Base-by-base conservation (phyloP, 2,329 filamentous ascomycete genomes). In the Teratosphaeria viscida region DNA sequence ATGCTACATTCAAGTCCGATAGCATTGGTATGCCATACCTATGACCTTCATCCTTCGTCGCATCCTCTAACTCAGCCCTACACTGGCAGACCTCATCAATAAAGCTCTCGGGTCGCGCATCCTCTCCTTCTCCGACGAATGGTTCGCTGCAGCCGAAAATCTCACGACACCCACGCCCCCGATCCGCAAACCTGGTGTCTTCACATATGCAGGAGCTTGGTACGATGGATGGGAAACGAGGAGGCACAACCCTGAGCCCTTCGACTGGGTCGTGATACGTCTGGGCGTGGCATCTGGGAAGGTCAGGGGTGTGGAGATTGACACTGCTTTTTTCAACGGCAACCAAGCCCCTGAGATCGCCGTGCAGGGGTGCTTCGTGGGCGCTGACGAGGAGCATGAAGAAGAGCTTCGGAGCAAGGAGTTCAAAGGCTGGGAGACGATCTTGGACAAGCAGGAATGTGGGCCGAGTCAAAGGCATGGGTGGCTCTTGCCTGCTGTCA, bases 311-410 rank as follows among this genome's bases (percentile, higher is more conserved):
- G 78, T 92, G 55, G 89, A 92, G 75, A 81, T 92, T 63, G 88
- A 92, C 75, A 92, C 89, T 2, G 84, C 87, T 56, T 89, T 86
- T 77, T 94, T 92, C 79, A 85, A 82, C 61, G 89, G 89, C 61
- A 92, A 92, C 75, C 86, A 92, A 70, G 89, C 89, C 6, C 89
- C 89, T 0, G 86, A 85, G 64, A 84, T 92, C 68, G 89, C 85
- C 0, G 86, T 94, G 19, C 85, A 92, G 72, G 89, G 87, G 54
- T 85, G 84, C 71, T 90, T 90, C 75, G 82, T 78, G 64, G 77
- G 78, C 26, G 78, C 83, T 65, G 84, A 87, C 62, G 78, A 81
- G 29, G 5, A 49, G 19, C 8, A 23, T 5, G 85, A 88, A 64
- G 80, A 82, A 39, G 82, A 87, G 63, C 84, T 90, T 11, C 73